Conservation (phyloP, 1,284 basidiomycete genomes). For the Ustilago loliicola region DNA sequence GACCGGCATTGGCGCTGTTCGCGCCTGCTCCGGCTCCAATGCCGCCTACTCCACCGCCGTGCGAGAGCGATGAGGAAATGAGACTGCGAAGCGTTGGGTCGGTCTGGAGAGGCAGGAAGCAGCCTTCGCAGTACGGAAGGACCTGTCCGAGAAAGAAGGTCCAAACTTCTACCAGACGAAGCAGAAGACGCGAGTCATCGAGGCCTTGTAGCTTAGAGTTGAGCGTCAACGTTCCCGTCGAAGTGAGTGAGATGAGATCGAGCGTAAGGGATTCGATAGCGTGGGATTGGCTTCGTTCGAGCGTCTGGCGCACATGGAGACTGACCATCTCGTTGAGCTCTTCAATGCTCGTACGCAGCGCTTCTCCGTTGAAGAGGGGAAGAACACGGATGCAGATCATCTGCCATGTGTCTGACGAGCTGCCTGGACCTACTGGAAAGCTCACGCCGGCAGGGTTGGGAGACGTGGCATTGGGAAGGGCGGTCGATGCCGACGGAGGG, state of each 20-base stretch:
- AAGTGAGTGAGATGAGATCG: constrained; percentile 85
- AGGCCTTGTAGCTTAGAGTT: constrained; percentile 82
- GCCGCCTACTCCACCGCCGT: constrained; percentile 8
- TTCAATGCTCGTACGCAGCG: constrained; percentile 88
- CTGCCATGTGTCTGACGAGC: constrained; percentile 75
- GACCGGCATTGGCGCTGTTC: constrained; percentile 1
- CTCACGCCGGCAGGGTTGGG: constrained; percentile 30
- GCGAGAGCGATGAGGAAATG: constrained; percentile 27
- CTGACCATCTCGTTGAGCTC: constrained; percentile 82
- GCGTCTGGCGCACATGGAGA: constrained; percentile 77
- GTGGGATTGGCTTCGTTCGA: constrained; percentile 71
- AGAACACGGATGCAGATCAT: constrained; percentile 86
- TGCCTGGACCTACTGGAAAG: constrained; percentile 31
- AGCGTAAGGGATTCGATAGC: constrained; percentile 77
- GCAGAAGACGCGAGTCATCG: constrained; percentile 77
- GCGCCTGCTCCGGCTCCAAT: constrained; percentile 1
- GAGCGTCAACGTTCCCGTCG: constrained; percentile 89
- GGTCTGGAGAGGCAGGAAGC: constrained; percentile 72
- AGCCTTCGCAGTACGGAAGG: constrained; percentile 84
- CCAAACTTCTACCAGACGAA: constrained; percentile 88
- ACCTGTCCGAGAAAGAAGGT: constrained; percentile 94
- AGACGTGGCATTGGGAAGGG: constrained; percentile 17
- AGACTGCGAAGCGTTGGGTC: constrained; percentile 62
- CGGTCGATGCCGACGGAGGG: constrained; percentile 7
- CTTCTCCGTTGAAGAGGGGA: constrained; percentile 91